These are phyloP conservation scores for Entoloma clypeatum DNA, from an alignment of 1,284 basidiomycete species.

Conservation along the genomic window DNA sequence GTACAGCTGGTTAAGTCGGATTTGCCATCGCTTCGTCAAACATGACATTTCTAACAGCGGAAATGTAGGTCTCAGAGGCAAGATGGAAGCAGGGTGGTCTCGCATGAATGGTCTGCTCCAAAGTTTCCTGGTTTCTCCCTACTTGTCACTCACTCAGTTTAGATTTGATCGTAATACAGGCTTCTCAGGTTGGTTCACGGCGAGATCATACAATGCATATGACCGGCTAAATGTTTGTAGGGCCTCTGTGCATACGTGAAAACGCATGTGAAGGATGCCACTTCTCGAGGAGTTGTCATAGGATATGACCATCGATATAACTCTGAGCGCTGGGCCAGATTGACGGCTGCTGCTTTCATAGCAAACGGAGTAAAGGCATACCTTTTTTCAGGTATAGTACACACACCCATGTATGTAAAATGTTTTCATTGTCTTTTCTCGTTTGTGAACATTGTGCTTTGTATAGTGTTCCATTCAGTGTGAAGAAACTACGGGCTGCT, in stretches of 20 bases:
- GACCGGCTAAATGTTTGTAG: slow-evolving; percentile 32
- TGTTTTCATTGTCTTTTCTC: not conserved
- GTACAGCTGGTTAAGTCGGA: slow-evolving; percentile 65
- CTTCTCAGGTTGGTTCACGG: slow-evolving; percentile 59
- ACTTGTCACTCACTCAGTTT: slow-evolving; percentile 4
- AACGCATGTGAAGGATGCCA: slow-evolving; percentile 48
- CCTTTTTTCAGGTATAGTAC: slow-evolving; percentile 66
- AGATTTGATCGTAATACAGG: slow-evolving; percentile 78
- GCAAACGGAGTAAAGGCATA: slow-evolving; percentile 63
- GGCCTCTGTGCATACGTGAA: slow-evolving; percentile 73
- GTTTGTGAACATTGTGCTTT: not conserved
- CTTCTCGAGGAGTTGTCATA: slow-evolving; percentile 66
- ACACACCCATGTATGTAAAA: slow-evolving; percentile 70
- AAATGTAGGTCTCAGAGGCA: slow-evolving; percentile 63
- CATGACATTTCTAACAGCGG: slow-evolving; percentile 2
- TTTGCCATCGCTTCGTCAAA: slow-evolving; percentile 4
- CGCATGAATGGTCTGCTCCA: slow-evolving; percentile 64
- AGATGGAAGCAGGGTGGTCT: slow-evolving; percentile 83
- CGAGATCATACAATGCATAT: slow-evolving; percentile 1
- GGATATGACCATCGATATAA: slow-evolving; percentile 81
- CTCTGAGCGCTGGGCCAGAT: slow-evolving; percentile 69
- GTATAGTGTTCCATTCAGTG: slow-evolving; percentile 71
- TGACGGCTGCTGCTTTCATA: slow-evolving; percentile 71
- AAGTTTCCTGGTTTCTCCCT: not conserved
- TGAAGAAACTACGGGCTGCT: slow-evolving; percentile 62